Base-by-base conservation (phyloP, 306 rosid species). In the Prunus kanzakura region DNA sequence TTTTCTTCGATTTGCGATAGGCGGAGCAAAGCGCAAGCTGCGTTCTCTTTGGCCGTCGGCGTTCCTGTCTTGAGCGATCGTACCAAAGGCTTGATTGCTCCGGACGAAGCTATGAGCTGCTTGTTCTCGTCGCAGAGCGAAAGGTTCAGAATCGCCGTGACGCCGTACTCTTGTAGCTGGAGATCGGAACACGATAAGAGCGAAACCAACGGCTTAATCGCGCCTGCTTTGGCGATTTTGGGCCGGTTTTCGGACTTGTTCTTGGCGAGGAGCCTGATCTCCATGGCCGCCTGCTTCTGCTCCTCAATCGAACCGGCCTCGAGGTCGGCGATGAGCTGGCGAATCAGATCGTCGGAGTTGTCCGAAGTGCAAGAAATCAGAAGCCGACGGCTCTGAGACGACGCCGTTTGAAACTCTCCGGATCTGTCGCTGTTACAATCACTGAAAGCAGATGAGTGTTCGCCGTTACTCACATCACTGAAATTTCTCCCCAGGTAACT, bases 401-500 rank as follows among this genome's bases (percentile, higher is more conserved):
- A 87, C 11, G 86, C 78, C 25, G 96, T 46, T 20, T 87, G 81
- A 69, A 96, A 96, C 84, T 96, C 99, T 27, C 96, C 93, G 82
- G 99, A 96, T 89, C 93, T 84, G 71, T 96, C 99, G 74, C 99
- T 96, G 77, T 89, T 89, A 62, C 99, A 92, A 60, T 96, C 99
- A 81, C 99, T 92, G 74, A 96, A 96, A 54, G 99, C 97, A 15
- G 97, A 84, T 20, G 97, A 87, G 9, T 64, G 66, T 2, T 89
- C 90, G 47, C 74, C 89, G 85, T 75, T 79, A 62, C 83, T 81
- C 25, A 88, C 84, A 72, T 88, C 86, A 68, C 89, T 87, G 73
- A 91, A 82, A 46, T 58, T 86, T 60, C 88, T 81, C 4, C 90
- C 96, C 86, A 91, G 76, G 78, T 76, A 92, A 0, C 82, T 61